Percentiles rank a stretch among this genome's conserved stretches.
Conservation (phyloP, 495 filamentous ascomycete genomes). For the Penicillium nucicola region DNA sequence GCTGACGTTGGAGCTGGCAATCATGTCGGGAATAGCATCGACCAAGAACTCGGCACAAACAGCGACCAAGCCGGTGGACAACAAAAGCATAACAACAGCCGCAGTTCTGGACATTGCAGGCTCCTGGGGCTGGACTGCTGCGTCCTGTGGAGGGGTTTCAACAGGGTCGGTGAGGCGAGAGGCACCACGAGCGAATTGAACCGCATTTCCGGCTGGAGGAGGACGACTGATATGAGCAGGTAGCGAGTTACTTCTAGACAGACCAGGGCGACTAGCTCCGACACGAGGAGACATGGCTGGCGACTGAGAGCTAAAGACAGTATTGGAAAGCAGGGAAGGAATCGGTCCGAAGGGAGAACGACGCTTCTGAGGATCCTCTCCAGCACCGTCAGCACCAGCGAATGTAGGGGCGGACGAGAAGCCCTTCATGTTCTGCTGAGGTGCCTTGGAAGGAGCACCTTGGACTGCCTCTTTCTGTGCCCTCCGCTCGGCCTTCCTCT, state of each 20-base stretch:
- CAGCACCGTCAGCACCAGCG: constrained; percentile 6
- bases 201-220: constrained; percentile 37
- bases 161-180: constrained; percentile 24
- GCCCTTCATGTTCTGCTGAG: constrained; percentile 10
- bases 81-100: constrained; percentile 68
- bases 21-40: constrained; percentile 71
- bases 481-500: background rate
- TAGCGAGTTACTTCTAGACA: constrained; percentile 76
- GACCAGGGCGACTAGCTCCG: constrained; percentile 46
- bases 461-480: background rate
- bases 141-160: constrained; percentile 21
- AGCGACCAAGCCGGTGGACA: constrained; percentile 77
- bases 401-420: constrained; percentile 15
- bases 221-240: constrained; percentile 64
- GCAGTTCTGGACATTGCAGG: constrained; percentile 68
- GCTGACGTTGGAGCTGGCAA: constrained; percentile 59
- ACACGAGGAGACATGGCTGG: constrained; percentile 29
- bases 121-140: constrained; percentile 44
- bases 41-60: constrained; percentile 87
- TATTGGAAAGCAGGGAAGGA: constrained; percentile 61
- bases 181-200: constrained; percentile 38
- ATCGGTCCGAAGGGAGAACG: constrained; percentile 48
- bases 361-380: constrained; percentile 20
- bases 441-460: background rate
- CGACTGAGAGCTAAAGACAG: constrained; percentile 55